phyloP scores from a whole-genome alignment of 805 yeast species.

The Starmerella khaoyaiensis region DNA sequence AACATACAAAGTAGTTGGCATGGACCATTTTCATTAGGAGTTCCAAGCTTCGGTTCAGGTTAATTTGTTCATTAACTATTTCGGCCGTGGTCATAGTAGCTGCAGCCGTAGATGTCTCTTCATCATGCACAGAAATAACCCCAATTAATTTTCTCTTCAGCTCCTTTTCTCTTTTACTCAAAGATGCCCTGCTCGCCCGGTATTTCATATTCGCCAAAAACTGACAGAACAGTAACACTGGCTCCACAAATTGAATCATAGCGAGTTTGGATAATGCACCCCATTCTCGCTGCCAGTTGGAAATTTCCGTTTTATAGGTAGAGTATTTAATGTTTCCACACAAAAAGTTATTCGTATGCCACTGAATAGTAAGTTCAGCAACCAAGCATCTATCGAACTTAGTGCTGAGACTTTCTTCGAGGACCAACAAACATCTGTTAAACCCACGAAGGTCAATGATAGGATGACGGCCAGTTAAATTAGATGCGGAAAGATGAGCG shows the following conservation, averaged over 20 bases:
- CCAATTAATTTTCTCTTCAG: neutral
- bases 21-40: slow-evolving; percentile 33
- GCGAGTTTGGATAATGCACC: slow-evolving; percentile 55
- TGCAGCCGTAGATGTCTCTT: neutral
- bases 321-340: slow-evolving; percentile 31
- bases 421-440: slow-evolving; percentile 44
- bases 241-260: slow-evolving; percentile 58
- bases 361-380: slow-evolving; percentile 53
- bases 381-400: slow-evolving; percentile 77
- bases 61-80: slow-evolving; percentile 32
- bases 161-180: neutral
- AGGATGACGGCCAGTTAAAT: slow-evolving; percentile 53
- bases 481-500: slow-evolving; percentile 54
- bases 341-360: slow-evolving; percentile 45
- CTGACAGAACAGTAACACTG: slow-evolving; percentile 51
- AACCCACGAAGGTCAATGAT: slow-evolving; percentile 47
- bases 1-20: slow-evolving; percentile 49
- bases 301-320: slow-evolving; percentile 37
- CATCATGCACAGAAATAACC: neutral
- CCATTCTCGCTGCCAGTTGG: slow-evolving; percentile 58
- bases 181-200: neutral
- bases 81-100: slow-evolving; percentile 6
- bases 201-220: slow-evolving; percentile 9
- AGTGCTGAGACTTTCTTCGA: slow-evolving; percentile 47
- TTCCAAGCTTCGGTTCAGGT: slow-evolving; percentile 34